phyloP scores from a whole-genome alignment of 371 early-diverging fungal genomes.

The Lichtheimia corymbifera region DNA sequence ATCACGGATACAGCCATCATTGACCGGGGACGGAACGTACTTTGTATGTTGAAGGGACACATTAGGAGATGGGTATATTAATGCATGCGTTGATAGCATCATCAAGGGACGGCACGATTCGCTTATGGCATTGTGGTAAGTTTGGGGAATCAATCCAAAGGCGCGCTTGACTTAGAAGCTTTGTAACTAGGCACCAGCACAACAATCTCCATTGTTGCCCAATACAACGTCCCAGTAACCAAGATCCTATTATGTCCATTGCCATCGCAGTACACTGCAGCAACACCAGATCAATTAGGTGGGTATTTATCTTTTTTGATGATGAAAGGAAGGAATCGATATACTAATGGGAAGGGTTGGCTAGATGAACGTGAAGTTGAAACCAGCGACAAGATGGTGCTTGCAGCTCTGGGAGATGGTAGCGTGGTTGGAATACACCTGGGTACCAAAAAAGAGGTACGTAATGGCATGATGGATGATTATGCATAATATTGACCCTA shows the following conservation, averaged over 20 bases:
- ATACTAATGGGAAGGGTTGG: too few species aligned
- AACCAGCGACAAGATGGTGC: conserved; percentile 48
- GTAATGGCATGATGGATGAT: not conserved
- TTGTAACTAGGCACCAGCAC: conserved; percentile 29
- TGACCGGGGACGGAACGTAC: conserved; percentile 54
- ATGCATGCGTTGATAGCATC: conserved; percentile 35
- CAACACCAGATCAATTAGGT: conserved; percentile 20
- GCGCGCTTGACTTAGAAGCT: too few species aligned
- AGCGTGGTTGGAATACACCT: conserved; percentile 51
- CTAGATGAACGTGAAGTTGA: conserved; percentile 55
- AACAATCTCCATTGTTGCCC: conserved; percentile 42
- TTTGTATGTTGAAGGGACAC: conserved; percentile 40
- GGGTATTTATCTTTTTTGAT: not conserved
- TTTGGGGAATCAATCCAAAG: not conserved
- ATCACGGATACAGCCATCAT: conserved; percentile 61
- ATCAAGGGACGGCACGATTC: conserved; percentile 56
- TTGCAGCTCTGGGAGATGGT: conserved; percentile 52
- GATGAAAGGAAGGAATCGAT: too few species aligned
- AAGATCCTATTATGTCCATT: conserved; percentile 31
- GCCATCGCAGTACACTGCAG: conserved; percentile 24
- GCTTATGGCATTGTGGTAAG: conserved; percentile 61
- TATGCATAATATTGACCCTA: not conserved
- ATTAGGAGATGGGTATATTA: not conserved
- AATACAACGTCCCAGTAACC: conserved; percentile 33
- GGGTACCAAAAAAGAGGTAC: conserved; percentile 58